Evolutionary conservation across 1,139 yeast genomes (phyloP), one percentile per base, ranked within the genome.

Genomic region (Yamadazyma siamensis): DNA sequence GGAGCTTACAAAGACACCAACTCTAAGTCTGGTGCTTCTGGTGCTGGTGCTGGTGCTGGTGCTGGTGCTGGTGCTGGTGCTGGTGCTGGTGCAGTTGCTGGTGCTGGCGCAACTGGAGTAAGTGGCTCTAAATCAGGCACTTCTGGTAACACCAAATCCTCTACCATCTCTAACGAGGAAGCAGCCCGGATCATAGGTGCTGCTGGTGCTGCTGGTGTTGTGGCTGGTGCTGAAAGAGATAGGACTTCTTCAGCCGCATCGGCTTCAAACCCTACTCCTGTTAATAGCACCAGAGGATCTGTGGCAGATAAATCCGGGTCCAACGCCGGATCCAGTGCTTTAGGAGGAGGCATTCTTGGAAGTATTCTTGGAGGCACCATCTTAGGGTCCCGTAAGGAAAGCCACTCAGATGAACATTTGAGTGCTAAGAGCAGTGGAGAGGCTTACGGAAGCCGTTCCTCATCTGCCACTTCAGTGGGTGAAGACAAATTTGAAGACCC

Each of bases 221-320:
- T 27, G n/a, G 28, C 35, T 14, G 38, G 31, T 15, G 15, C 32
- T 12, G 24, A n/a, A 13, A 17, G 13, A 14, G 8, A 21, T 13
- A 21, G 24, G 13, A 25, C 33, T 11, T 30, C 13, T 12, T 33
- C 39, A 7, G 21, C 26, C 13, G 26, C 23, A 8, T 32, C 40
- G 18, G 31, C 23, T 4, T 21, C 20, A 14, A 36, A 36, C 29
- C 40, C 43, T 10, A 40, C 43, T 6, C 44, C 44, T 13, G 38
- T 38, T n/a, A 38, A 40, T 23, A 30, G 41, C 8, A 15, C 15
- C 11, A 18, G 13, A 9, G n/a, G 17, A 22, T 16, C 31, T 13
- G 6, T n/a, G 4, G n/a, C 29, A 20, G 21, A 24, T 2, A 7
- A 22, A 11, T 15, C 28, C 5, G 13, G 7, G 9, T 6, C 22